Base-by-base conservation (phyloP, 106 monocot genomes). In the Dendrobium chrysotoxum region DNA sequence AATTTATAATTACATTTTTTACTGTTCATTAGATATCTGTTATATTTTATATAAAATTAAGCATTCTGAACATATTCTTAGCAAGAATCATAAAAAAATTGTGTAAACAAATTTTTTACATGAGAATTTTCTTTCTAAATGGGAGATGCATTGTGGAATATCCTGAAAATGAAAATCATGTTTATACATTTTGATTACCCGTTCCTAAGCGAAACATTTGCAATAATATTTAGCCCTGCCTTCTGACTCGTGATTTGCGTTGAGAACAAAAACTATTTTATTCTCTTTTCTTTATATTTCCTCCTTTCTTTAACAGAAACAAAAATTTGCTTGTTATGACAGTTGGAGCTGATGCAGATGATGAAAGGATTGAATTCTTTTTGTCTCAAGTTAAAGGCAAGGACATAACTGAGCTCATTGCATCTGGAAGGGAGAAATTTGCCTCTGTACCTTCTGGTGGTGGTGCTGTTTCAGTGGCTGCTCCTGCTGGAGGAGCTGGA, bases 381-480 rank as follows among this genome's bases (percentile, higher is more conserved):
- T 30, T 83, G 20, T 83, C 83, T 3, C 72, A 79, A 57, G 79
- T 83, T 11, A 72, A 83, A 31, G 83, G 83, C 18, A 83, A 83
- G 72, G 83, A 83, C 57, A 79, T 79, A 54, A 79, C 83, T 2
- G 83, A 79, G 38, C 79, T 83, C 18, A 79, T 83, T 74, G 83
- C 83, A 20, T 54, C 79, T 31, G 83, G 83, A 8, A 83, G 83
- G 83, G 83, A 83, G 73, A 83, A 83, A 25, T 79, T 83, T 41
- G 83, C 83, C 55, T 83, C 83, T 7, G 83, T 83, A 4, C 78
- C 83, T n/a, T 83, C 83, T 28, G 83, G 78, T 28, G 78, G 83
- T 41, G 78, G 78, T 23, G 72, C 38, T 72, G 28, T 50, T 39
- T 72, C 79, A 6, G 70, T 74, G 2, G 28, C 57, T 20, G 31